These are phyloP conservation scores for Calonectria fujianensis DNA, from an alignment of 2,329 filamentous ascomycete species.

Conservation along the genomic window DNA sequence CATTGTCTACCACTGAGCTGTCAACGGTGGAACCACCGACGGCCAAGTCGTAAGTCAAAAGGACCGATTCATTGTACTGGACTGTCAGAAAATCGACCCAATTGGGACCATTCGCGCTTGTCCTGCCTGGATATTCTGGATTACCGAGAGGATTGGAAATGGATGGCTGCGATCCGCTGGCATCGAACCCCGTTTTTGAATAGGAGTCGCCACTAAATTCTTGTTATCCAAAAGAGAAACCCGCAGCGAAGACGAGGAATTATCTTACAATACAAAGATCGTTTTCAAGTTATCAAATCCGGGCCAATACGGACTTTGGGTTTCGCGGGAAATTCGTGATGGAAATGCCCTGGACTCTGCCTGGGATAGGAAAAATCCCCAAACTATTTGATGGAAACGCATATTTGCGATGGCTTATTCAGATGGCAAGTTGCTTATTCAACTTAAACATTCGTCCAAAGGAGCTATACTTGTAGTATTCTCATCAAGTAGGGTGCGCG, in stretches of 20 bases:
- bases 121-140: slow-evolving; percentile 15
- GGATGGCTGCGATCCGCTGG: slow-evolving; percentile 8
- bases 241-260: not conserved
- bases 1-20: not conserved
- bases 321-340: not conserved
- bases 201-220: slow-evolving; percentile 18
- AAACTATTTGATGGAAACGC: not conserved
- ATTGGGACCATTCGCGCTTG: slow-evolving; percentile 18
- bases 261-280: slow-evolving; percentile 4
- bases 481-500: not conserved
- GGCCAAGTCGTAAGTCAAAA: slow-evolving; percentile 19
- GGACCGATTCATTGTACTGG: slow-evolving; percentile 9
- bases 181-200: slow-evolving; percentile 3
- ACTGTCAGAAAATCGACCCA: slow-evolving; percentile 16
- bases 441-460: not conserved
- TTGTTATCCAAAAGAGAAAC: not conserved
- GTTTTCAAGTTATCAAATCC: slow-evolving; percentile 8
- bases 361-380: not conserved
- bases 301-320: not conserved
- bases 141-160: slow-evolving; percentile 4
- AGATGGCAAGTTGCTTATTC: not conserved
- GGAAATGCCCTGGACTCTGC: not conserved
- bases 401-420: not conserved
- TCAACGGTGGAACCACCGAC: slow-evolving; percentile 18
- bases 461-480: not conserved